A percentile compares a stretch with the other conserved stretches of the same genome.
Conservation (phyloP, 805 yeast species). For the Kuraishia ogatae region DNA sequence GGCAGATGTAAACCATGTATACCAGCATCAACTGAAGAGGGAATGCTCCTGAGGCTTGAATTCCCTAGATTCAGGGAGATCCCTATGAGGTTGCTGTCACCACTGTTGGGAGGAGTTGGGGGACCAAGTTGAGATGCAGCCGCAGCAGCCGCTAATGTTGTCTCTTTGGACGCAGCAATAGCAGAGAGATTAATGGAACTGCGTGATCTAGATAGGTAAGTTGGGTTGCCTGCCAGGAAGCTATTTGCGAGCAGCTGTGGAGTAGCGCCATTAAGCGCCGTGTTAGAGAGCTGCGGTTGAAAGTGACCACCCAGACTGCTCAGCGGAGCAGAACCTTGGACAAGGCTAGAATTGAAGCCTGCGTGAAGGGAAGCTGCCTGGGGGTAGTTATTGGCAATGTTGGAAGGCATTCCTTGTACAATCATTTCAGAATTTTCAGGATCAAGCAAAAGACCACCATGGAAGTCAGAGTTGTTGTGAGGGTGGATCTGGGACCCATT, state of each 20-base stretch:
- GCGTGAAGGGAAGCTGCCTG: neutral
- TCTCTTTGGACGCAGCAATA: conserved; percentile 30
- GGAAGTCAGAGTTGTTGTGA: neutral
- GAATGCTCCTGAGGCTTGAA: neutral
- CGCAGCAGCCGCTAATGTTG: neutral
- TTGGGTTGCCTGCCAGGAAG: neutral
- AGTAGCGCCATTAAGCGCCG: neutral
- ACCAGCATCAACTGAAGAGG: neutral
- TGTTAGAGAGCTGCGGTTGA: neutral
- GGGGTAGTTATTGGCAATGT: neutral
- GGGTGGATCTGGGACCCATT: neutral
- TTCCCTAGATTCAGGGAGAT: neutral
- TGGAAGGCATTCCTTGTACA: neutral
- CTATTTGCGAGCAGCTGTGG: neutral
- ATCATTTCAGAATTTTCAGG: conserved; percentile 3
- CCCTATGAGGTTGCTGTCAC: neutral
- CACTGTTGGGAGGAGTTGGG: neutral
- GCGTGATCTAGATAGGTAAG: conserved; percentile 29
- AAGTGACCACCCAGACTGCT: neutral
- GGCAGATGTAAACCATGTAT: neutral
- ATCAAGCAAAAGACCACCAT: conserved; percentile 4
- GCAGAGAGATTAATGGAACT: conserved; percentile 48
- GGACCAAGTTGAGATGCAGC: neutral
- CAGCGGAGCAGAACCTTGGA: neutral
- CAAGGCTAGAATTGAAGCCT: neutral